Base-by-base conservation (phyloP, 208 protist species). In the Wallacemonas sp. region DNA sequence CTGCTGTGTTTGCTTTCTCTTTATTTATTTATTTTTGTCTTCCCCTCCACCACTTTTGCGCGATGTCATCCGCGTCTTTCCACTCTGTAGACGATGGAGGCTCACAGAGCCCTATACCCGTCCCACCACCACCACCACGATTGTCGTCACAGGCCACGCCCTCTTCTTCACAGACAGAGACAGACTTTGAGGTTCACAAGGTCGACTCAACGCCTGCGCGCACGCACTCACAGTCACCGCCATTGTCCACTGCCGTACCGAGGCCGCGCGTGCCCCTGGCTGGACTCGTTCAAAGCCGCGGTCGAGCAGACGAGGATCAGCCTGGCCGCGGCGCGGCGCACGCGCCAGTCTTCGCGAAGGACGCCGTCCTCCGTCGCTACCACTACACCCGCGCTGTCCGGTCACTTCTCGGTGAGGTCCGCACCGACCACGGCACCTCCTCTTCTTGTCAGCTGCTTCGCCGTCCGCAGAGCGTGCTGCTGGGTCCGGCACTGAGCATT, bases 251-350 rank as follows among this genome's bases (percentile, higher is more conserved):
- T 5, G 8, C 18, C 42, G 42, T 48, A 16, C 42, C 42, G 42
- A 3, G 26, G 3, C 12, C 10, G 22, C 52, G 39, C 3, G 16
- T 20, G 32, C 11, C 12, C 4, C 8, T 14, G 5, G 31, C 36
- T 23, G 52, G 52, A 25, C 52, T 59, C 52, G 52, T 59, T 36
- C 29, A 26, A 3, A 59, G 52, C 22, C 52, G 20, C 29, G 31
- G 52, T 20, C 52, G 52, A 28, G 29, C 12, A 41, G 52, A 41
- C 36, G 36, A 59, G 10, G n/a, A n/a, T n/a, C n/a, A n/a, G n/a
- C n/a, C n/a, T n/a, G n/a, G n/a, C n/a, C n/a, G n/a, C n/a, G n/a
- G n/a, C n/a, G n/a, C n/a, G n/a, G 52, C 5, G 32, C 11, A 12
- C 48, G 7, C 20, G 25, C 7, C 16, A 31, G 7, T 23, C 10